Conservation (phyloP, 2,329 filamentous ascomycete genomes). For the Penicillium olsonii region DNA sequence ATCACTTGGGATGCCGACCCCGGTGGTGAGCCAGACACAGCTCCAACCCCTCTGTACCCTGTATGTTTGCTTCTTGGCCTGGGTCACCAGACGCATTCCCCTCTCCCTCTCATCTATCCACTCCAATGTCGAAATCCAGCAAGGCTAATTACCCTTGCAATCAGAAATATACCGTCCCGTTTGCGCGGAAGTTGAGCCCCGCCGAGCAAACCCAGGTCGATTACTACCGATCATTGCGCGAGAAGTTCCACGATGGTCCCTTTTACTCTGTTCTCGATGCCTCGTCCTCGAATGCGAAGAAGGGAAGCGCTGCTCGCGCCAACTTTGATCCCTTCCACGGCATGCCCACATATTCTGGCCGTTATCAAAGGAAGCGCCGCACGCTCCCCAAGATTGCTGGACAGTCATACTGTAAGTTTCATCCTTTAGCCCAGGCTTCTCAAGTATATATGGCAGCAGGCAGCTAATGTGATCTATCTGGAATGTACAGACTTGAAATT, state of each 20-base stretch:
- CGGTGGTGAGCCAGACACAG: constrained; percentile 44
- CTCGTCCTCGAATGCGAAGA: constrained; percentile 42
- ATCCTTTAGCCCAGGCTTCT: too few relatives aligned
- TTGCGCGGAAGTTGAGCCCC: constrained; percentile 32
- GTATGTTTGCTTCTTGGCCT: constrained; percentile 35
- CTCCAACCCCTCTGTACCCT: constrained; percentile 51
- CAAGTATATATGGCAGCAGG: neutral
- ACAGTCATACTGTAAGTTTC: constrained; percentile 54
- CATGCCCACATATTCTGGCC: constrained; percentile 61
- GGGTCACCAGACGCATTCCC: constrained; percentile 2
- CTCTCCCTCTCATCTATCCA: neutral
- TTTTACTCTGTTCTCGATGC: constrained; percentile 58
- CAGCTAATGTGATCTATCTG: neutral
- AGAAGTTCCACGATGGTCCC: constrained; percentile 60
- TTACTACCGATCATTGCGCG: constrained; percentile 54
- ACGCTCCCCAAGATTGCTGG: constrained; percentile 57
- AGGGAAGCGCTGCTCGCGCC: constrained; percentile 45
- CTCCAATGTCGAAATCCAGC: neutral
- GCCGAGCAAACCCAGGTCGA: constrained; percentile 52
- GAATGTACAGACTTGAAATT: constrained; percentile 52
- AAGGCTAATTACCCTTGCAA: neutral
- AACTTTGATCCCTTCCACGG: constrained; percentile 63
- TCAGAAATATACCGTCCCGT: constrained; percentile 42
- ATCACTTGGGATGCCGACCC: constrained; percentile 44
- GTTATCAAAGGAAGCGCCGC: constrained; percentile 59